Evolutionary conservation across 2,329 filamentous ascomycete species (phyloP), one percentile per base, ranked within the genome.

Genomic region (Rutstroemia sp.): DNA sequence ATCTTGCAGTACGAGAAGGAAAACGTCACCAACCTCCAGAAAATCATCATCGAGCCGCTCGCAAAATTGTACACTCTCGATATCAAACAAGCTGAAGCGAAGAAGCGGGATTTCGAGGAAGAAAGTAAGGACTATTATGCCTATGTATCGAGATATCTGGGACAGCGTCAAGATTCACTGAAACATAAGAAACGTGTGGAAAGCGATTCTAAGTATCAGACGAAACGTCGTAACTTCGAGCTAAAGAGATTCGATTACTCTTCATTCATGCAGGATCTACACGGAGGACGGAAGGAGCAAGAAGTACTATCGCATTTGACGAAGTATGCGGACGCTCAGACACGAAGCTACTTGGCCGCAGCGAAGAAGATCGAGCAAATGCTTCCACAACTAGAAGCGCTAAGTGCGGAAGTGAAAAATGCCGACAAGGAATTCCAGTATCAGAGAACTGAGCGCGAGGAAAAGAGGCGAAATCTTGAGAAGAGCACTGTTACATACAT

Each of bases 91-190:
- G 95, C 92, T 25, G 94, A 99, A 68, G 80, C 88, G 42, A 99
- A 99, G 76, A 95, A 94, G 73, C 90, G 94, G 63, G 94, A 97
- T 65, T 99, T 99, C 65, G 94, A 99, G 62, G 94, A 99, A 67
- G 94, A 99, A 71, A 97, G 92, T 75, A 94, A 95, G 70, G 94
- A 99, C 70, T 99, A 96, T 73, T 99, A 99, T 73, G 86, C 88
- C 60, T 99, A 96, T 69, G 89, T 97, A 51, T 88, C 91, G 60
- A 85, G 91, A 48, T 99, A 99, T 72, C 82, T 99, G n/a, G 94
- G 94, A 34, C 92, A 97, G 70, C 83, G 92, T 45, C 91, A 95
- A 69, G 94, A 99, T 72, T 95, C 92, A 7, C 78, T 96, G 66
- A 99, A 97, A 73, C 89, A 95, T 70, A 99, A 99, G 79, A 97